Evolutionary conservation across 139 green algal genomes (phyloP).

Genomic region (Micractinium sp.): DNA sequence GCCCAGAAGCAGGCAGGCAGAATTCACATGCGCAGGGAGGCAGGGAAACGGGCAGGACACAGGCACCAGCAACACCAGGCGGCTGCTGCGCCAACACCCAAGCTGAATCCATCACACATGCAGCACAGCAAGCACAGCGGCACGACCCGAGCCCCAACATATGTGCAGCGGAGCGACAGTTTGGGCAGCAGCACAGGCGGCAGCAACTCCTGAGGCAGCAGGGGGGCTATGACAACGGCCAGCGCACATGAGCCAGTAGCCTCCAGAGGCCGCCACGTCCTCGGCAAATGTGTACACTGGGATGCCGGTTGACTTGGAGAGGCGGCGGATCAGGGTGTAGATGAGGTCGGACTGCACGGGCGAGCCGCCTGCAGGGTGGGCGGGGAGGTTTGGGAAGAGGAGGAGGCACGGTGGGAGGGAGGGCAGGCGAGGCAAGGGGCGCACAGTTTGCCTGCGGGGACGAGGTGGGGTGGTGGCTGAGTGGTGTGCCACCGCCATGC

Average conservation of each 20-base stretch:
- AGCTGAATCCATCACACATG: not conserved
- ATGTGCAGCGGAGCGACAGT: too few species aligned
- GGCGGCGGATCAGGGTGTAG: conserved; percentile 34
- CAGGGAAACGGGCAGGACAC: not conserved
- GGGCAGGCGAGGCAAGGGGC: too few species aligned
- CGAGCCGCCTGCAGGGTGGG: conserved; percentile 41
- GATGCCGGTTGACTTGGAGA: conserved; percentile 39
- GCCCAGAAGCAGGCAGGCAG: not conserved
- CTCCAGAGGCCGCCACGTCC: conserved; percentile 41
- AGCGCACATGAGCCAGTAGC: conserved; percentile 58
- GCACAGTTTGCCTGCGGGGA: too few species aligned
- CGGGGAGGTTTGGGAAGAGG: not conserved
- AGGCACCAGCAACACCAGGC: too few species aligned
- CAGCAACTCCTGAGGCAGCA: not conserved
- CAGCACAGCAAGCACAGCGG: not conserved
- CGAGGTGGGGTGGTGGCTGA: not conserved
- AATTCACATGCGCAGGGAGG: not conserved
- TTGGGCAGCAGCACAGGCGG: too few species aligned
- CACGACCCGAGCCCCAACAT: not conserved
- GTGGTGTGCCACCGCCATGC: not conserved
- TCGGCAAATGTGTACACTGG: conserved; percentile 59
- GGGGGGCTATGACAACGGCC: not conserved
- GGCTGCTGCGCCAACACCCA: too few species aligned
- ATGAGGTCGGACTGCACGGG: conserved; percentile 49
- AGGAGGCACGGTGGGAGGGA: too few species aligned